phyloP scores from a whole-genome alignment of 805 yeast genomes.

The Helenozyma rhizophorensis region DNA sequence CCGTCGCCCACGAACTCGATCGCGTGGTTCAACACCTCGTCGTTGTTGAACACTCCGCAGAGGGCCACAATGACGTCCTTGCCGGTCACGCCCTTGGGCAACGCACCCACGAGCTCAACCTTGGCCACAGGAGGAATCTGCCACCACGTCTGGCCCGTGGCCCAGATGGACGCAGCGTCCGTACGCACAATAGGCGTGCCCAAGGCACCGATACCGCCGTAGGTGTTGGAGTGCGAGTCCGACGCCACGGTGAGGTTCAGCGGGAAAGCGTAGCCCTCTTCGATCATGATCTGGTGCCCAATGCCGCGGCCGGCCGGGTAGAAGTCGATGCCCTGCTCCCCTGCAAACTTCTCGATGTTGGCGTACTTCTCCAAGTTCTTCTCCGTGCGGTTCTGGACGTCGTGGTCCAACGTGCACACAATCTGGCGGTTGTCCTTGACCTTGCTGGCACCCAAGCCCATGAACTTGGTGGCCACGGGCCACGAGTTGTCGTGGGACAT shows the following conservation, averaged over 20 bases:
- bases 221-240: conserved; percentile 96
- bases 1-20: conserved; percentile 90
- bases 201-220: conserved; percentile 92
- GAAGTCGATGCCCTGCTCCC: conserved; percentile 87
- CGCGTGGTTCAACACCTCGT: conserved; percentile 90
- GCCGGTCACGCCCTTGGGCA: conserved; percentile 88
- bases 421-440: conserved; percentile 86
- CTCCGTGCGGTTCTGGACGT: conserved; percentile 89
- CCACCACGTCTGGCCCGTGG: conserved; percentile 99
- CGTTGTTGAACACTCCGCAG: conserved; percentile 90
- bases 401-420: conserved; percentile 96
- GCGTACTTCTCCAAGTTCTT: conserved; percentile 82
- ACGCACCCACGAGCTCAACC: conserved; percentile 76
- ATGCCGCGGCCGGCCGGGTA: conserved; percentile 99
- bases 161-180: conserved; percentile 99
- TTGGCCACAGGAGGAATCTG: conserved; percentile 98
- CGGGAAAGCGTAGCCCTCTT: conserved; percentile 98
- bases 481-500: conserved; percentile 99
- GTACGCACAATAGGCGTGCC: conserved; percentile 99
- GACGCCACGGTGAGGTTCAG: conserved; percentile 90
- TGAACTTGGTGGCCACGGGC: conserved; percentile 98
- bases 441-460: conserved; percentile 84
- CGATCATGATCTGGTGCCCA: conserved; percentile 98
- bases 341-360: conserved; percentile 87
- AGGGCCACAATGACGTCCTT: conserved; percentile 95